Evolutionary conservation across 495 filamentous ascomycete species (phyloP).

Genomic region (Platismatia glauca): DNA sequence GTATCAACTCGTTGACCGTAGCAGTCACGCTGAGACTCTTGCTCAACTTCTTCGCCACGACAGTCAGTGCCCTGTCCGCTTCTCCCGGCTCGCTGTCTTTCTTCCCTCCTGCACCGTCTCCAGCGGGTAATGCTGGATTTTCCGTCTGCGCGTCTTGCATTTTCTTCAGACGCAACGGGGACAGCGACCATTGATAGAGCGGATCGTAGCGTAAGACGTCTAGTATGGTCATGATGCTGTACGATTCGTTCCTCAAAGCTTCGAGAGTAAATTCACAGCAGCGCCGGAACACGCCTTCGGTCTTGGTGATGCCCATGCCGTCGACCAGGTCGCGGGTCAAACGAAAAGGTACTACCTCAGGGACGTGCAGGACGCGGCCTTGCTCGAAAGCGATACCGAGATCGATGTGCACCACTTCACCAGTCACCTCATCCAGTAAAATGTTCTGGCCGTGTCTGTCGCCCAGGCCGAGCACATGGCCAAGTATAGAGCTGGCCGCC

Average conservation of each 20-base stretch:
- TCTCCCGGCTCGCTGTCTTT: conserved; percentile 71
- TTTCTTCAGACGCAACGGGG: conserved; percentile 71
- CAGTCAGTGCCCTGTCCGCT: conserved; percentile 81
- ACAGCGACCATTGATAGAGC: conserved; percentile 89
- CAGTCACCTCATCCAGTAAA: conserved; percentile 77
- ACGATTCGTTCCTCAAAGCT: conserved; percentile 81
- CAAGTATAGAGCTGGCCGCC: conserved; percentile 89
- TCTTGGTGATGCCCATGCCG: conserved; percentile 91
- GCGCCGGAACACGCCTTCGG: conserved; percentile 88
- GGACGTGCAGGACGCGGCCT: conserved; percentile 85
- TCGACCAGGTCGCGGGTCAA: conserved; percentile 94
- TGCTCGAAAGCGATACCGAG: conserved; percentile 92
- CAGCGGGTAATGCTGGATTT: conserved; percentile 30
- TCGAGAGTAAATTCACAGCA: conserved; percentile 98
- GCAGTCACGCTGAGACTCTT: conserved; percentile 89
- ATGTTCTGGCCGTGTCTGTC: conserved; percentile 97
- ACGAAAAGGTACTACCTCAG: conserved; percentile 91
- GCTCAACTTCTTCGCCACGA: conserved; percentile 88
- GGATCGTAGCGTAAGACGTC: conserved; percentile 95
- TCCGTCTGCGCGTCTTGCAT: conserved; percentile 59
- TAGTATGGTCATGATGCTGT: conserved; percentile 93
- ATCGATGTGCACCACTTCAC: conserved; percentile 95
- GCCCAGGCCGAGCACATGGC: conserved; percentile 87
- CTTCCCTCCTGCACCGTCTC: conserved; percentile 33
- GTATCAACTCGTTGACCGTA: conserved; percentile 93